A percentile compares a stretch with the other conserved stretches of the same genome.
Conservation (phyloP, 345 rosid species). For the Camelina sativa region DNA sequence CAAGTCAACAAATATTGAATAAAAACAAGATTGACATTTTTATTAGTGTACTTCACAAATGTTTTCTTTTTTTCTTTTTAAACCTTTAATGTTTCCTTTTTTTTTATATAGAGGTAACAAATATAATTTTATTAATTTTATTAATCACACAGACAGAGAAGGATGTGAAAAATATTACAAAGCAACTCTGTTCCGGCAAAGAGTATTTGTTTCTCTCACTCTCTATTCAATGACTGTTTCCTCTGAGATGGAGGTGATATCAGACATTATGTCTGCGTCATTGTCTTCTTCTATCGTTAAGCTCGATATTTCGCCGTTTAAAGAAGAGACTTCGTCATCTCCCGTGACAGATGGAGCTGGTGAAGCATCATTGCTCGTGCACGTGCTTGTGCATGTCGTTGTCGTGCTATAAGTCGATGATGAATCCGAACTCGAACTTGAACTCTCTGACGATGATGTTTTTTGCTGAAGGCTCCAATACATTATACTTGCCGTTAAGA, state of each 20-base stretch:
- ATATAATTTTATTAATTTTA: background rate
- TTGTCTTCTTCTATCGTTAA: conserved; percentile 38
- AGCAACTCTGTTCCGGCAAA: conserved; percentile 40
- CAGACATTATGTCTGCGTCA: conserved; percentile 52
- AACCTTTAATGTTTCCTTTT: background rate
- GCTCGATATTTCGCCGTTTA: conserved; percentile 68
- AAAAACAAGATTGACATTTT: background rate
- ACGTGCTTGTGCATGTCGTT: conserved; percentile 20
- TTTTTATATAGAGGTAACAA: background rate
- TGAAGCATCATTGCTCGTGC: conserved; percentile 61
- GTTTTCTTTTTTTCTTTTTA: background rate
- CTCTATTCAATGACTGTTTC: conserved; percentile 43
- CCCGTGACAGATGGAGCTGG: conserved; percentile 75
- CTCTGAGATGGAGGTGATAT: conserved; percentile 61
- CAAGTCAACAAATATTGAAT: background rate
- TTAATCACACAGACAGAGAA: conserved; percentile 31
- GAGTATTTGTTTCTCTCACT: background rate
- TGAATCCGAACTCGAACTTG: conserved; percentile 47
- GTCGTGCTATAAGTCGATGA: conserved; percentile 58
- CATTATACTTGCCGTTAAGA: conserved; percentile 91
- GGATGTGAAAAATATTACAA: conserved; percentile 30
- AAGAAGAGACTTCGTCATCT: conserved; percentile 75
- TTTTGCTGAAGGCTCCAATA: conserved; percentile 84
- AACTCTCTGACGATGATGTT: conserved; percentile 49
- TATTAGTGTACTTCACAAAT: conserved; percentile 9